A percentile compares a stretch with the other conserved stretches of the same genome.
Conservation (phyloP, 805 yeast genomes). For the Scheffersomyces coipomensis region DNA sequence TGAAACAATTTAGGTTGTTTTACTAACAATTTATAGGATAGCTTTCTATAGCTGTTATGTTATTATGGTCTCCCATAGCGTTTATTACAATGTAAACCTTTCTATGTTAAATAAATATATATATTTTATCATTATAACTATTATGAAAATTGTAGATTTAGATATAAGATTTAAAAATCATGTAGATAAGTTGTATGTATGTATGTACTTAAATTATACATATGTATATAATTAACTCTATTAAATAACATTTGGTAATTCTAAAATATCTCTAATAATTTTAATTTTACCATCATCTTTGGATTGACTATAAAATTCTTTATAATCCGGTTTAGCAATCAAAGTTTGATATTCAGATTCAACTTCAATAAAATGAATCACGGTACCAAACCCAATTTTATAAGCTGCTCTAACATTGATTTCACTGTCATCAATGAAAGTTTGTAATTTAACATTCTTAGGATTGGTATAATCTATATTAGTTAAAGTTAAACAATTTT, state of each 20-base stretch:
- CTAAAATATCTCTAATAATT: slow-evolving; percentile 32
- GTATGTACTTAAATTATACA: too few species aligned
- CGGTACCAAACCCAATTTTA: slow-evolving; percentile 66
- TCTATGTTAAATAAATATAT: too few species aligned
- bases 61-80: too few species aligned
- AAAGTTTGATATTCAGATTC: slow-evolving; percentile 49
- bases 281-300: slow-evolving; percentile 25
- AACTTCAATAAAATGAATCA: slow-evolving; percentile 74
- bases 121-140: too few species aligned
- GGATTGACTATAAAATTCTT: slow-evolving; percentile 29
- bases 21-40: too few species aligned
- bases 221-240: too few species aligned
- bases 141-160: too few species aligned
- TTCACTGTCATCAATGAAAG: slow-evolving; percentile 84
- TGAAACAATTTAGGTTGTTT: too few species aligned
- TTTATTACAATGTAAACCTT: too few species aligned
- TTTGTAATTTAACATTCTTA: slow-evolving; percentile 48
- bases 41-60: too few species aligned
- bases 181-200: too few species aligned
- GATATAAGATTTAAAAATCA: too few species aligned
- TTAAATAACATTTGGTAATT: slow-evolving; percentile 18
- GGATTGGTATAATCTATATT: slow-evolving; percentile 41
- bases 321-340: slow-evolving; percentile 23
- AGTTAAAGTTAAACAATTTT: slow-evolving; percentile 63
- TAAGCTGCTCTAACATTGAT: slow-evolving; percentile 75